Evolutionary conservation across 208 protist species (phyloP), one percentile per base, ranked within the genome.

Genomic region (Acanthamoeba lenticulata): DNA sequence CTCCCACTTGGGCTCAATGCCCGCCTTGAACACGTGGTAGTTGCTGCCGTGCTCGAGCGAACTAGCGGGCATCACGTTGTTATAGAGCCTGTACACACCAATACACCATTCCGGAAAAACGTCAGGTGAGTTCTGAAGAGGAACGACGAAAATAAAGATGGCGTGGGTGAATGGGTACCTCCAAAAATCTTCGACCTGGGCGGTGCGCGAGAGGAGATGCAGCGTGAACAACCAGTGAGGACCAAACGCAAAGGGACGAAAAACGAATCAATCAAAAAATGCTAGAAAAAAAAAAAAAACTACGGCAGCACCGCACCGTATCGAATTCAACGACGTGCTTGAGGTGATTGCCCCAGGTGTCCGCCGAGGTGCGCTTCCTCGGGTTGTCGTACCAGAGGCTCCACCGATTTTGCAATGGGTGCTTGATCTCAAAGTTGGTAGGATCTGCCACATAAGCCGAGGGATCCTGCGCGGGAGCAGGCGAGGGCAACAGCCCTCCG

Each of bases 1-100:
- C 95, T 99, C 98, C 98, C 98, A 99, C 96, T 98, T 98, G 81
- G 98, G 98, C 94, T 98, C 97, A 74, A 99, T 98, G 79, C 98
- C 98, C 77, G 99, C 97, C 34, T 98, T 98, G 95, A 99, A 99
- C 42, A 99, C 96, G 95, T 98, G 98, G 47, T 99, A 98, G 81
- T 98, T 99, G 67, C 86, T 97, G 81, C 98, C 98, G 65, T 96
- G 93, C 36, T 89, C 93, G 83, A 99, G 96, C 42, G 96, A 94
- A 5, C 96, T 98, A 36, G 98, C 97, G 2, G 95, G 69, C 49
- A 98, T 96, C 34, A 99, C 95, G 94, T 99, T 99, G 94, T 99
- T 99, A 94, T 98, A 97, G 13, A 99, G 97, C 90, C 97, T 98
- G 97, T 96, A 98, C 93, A 2, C 21, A 34, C 21, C 34, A 27